Evolutionary conservation across 1,284 basidiomycete genomes (phyloP), one percentile per base, ranked within the genome.

Genomic region (Irpex sp.): DNA sequence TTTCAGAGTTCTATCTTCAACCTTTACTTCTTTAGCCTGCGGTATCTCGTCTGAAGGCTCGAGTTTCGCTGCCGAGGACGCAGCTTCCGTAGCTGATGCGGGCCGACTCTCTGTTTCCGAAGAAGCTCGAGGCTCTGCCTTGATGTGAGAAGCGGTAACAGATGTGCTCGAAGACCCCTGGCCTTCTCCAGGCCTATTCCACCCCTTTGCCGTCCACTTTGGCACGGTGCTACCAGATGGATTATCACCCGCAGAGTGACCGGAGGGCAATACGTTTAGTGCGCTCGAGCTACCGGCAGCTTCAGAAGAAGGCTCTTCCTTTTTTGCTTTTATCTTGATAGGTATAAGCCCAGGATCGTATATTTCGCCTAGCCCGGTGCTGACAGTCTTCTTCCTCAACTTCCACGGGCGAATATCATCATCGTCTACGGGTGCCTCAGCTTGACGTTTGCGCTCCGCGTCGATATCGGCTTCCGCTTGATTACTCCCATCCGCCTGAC

Each of bases 321-420:
- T 78, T 71, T 81, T 82, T 69, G 79, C 77, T 73, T 85, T 88
- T 33, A 82, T 63, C 69, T 85, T 86, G 66, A 90, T 80, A 7
- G 80, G 75, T 58, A 90, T 83, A 23, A 82, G 65, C 1, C 83
- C 87, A 5, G 88, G 88, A 67, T 92, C 89, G 65, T 89, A 91
- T 36, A 89, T 79, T 65, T 89, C 84, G 19, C 84, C 87, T 7
- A 91, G 71, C 5, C 87, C 88, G 0, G 77, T 72, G 0, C 67
- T 71, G 18, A 81, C 67, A 0, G 77, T 83, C 74, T 83, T 86
- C 75, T 84, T 86, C 60, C 82, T 78, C 61, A 92, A 65, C 73
- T 90, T 91, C 77, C 85, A 91, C 19, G 74, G 72, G 5, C 86
- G 81, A 6, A 73, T 75, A 65, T 88, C 86, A 49, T 86, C 85